phyloP scores from a whole-genome alignment of 2,329 filamentous ascomycete species.

The Zymoseptoria ardabiliae region DNA sequence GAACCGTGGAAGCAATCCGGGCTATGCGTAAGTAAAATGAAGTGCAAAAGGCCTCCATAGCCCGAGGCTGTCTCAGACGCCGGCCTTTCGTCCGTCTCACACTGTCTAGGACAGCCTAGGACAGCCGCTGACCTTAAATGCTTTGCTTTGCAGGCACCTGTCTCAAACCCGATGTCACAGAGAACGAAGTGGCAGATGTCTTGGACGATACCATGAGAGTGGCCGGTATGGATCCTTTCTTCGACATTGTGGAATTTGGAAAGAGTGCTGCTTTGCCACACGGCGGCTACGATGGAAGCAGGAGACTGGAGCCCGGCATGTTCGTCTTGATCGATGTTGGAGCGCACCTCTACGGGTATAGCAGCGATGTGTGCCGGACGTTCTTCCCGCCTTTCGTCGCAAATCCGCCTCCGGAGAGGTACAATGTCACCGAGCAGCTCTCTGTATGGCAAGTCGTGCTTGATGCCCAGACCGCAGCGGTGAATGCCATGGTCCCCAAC shows the following conservation, averaged over 20 bases:
- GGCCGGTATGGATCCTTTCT: slow-evolving; percentile 51
- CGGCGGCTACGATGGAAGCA: slow-evolving; percentile 44
- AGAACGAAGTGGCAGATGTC: slow-evolving; percentile 50
- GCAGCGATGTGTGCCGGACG: slow-evolving; percentile 56
- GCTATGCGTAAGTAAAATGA: too few species aligned
- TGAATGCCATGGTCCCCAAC: slow-evolving; percentile 44
- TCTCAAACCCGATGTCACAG: slow-evolving; percentile 50
- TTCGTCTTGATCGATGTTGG: slow-evolving; percentile 58
- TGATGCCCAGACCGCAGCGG: slow-evolving; percentile 54
- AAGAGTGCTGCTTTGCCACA: slow-evolving; percentile 49
- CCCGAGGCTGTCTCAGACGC: too few species aligned
- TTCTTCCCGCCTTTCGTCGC: slow-evolving; percentile 42
- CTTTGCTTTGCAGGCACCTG: too few species aligned
- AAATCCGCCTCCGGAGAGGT: slow-evolving; percentile 22
- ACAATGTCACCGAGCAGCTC: slow-evolving; percentile 42
- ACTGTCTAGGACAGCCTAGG: too few species aligned
- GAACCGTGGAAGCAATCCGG: slow-evolving; percentile 54
- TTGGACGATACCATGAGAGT: slow-evolving; percentile 50
- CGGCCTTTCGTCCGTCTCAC: too few species aligned
- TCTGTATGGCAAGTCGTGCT: slow-evolving; percentile 54
- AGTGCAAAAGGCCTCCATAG: too few species aligned
- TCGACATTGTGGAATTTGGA: slow-evolving; percentile 58
- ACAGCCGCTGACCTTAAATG: too few species aligned
- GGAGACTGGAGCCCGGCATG: slow-evolving; percentile 46
- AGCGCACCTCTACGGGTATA: slow-evolving; percentile 55